Percentiles rank a stretch among this genome's conserved stretches.
Evolutionary conservation across 1,284 basidiomycete genomes (phyloP).

Genomic region (Neonothopanus nambi): DNA sequence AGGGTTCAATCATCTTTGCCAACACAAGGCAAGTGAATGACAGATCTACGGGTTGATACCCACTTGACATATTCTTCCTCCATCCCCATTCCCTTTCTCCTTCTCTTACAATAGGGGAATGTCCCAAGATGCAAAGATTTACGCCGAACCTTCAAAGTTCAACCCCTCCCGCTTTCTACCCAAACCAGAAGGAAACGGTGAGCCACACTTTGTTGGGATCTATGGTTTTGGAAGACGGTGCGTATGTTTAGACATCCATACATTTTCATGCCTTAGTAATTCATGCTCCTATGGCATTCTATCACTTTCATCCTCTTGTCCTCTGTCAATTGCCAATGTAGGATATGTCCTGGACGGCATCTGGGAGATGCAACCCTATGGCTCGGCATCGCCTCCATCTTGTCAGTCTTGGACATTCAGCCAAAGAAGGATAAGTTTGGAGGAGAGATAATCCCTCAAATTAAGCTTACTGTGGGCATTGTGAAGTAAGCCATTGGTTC

Average conservation of each 20-base stretch:
- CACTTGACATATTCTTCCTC: conserved; percentile 1
- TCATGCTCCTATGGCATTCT: too few relatives aligned
- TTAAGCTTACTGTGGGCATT: not conserved
- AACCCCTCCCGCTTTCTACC: conserved; percentile 5
- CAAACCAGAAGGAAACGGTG: conserved; percentile 4
- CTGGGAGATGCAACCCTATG: not conserved
- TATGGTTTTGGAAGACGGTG: conserved; percentile 10
- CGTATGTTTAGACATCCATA: not conserved
- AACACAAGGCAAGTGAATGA: conserved; percentile 5
- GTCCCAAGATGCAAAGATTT: not conserved
- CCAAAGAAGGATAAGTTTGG: not conserved
- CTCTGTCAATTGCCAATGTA: not conserved
- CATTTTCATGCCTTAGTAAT: too few relatives aligned
- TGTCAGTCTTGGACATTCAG: not conserved
- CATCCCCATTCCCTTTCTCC: too few relatives aligned
- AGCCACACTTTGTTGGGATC: conserved; percentile 1
- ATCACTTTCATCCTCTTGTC: too few relatives aligned
- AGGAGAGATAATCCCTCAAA: not conserved
- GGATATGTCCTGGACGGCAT: not conserved
- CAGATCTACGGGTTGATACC: not conserved
- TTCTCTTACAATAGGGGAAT: conserved; percentile 10
- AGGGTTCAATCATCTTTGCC: conserved; percentile 8
- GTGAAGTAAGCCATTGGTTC: not conserved
- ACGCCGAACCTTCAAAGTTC: conserved; percentile 1
- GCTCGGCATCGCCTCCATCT: not conserved